phyloP scores from a whole-genome alignment of 1,284 basidiomycete species.

The Cryptococcus jaspeensis region DNA sequence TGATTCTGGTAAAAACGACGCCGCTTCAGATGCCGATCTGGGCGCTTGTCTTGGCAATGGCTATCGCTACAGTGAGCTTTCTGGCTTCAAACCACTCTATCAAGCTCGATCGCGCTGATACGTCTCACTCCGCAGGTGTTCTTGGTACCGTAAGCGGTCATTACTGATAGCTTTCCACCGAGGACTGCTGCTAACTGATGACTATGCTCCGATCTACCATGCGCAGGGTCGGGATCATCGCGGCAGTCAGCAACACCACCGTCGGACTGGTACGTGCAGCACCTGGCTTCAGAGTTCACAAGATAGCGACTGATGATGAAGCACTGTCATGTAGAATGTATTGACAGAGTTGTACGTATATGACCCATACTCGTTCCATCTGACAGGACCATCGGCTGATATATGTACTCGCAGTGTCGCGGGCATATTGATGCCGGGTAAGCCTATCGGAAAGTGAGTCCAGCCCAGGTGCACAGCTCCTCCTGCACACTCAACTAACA shows the following conservation, averaged over 20 bases:
- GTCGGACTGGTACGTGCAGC: conserved; percentile 47
- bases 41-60: conserved; percentile 53
- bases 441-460: conserved; percentile 54
- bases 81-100: too few relatives aligned
- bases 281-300: not conserved
- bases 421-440: conserved; percentile 55
- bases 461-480: not conserved
- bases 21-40: conserved; percentile 56
- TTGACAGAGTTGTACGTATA: conserved; percentile 54
- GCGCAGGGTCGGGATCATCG: conserved; percentile 54
- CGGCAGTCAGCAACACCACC: conserved; percentile 55
- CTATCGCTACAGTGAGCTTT: conserved; percentile 47
- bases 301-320: not conserved
- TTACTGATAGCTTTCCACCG: not conserved
- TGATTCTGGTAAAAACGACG: conserved; percentile 52
- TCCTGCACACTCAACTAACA: too few relatives aligned
- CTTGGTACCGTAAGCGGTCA: conserved; percentile 41
- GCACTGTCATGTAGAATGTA: conserved; percentile 41
- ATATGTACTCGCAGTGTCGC: conserved; percentile 45
- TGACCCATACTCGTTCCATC: not conserved
- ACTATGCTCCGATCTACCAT: conserved; percentile 31
- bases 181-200: too few relatives aligned
- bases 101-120: conserved; percentile 7
- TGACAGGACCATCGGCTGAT: not conserved
- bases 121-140: conserved; percentile 32